Evolutionary conservation across 306 rosid species (phyloP).

Genomic region (Hippophae rhamnoides): DNA sequence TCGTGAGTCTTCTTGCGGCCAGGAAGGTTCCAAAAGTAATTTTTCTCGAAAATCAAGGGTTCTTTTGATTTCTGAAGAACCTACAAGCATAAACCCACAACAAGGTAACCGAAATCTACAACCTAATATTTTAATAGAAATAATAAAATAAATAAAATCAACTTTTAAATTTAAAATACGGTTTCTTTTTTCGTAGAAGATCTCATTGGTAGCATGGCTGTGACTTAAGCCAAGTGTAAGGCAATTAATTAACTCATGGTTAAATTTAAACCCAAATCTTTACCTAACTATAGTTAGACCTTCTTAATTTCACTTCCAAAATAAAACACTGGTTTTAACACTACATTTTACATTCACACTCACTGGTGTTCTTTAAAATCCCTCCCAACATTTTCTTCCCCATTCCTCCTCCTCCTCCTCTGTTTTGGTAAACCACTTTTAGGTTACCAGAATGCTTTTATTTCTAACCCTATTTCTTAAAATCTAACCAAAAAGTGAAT

Average conservation of each 20-base stretch:
- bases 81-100: too few species aligned
- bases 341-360: background rate
- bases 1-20: too few species aligned
- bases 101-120: too few species aligned
- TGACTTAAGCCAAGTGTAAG: constrained; percentile 59
- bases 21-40: too few species aligned
- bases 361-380: background rate
- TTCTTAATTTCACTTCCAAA: background rate
- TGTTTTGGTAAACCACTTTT: constrained; percentile 82
- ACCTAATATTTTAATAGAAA: too few species aligned
- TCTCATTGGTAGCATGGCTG: constrained; percentile 87
- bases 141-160: too few species aligned
- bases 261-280: constrained; percentile 24
- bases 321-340: background rate
- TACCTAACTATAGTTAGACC: background rate
- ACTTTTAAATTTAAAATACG: too few species aligned
- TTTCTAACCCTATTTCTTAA: constrained; percentile 5
- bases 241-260: constrained; percentile 43
- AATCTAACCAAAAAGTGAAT: background rate
- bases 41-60: too few species aligned
- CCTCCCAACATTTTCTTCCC: background rate
- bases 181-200: constrained; percentile 5
- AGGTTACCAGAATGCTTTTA: constrained; percentile 42
- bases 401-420: constrained; percentile 21
- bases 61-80: too few species aligned